Percentiles rank a stretch among this genome's conserved stretches.
phyloP scores from a whole-genome alignment of 441 rosid species.

The Adansonia madagascariensis region DNA sequence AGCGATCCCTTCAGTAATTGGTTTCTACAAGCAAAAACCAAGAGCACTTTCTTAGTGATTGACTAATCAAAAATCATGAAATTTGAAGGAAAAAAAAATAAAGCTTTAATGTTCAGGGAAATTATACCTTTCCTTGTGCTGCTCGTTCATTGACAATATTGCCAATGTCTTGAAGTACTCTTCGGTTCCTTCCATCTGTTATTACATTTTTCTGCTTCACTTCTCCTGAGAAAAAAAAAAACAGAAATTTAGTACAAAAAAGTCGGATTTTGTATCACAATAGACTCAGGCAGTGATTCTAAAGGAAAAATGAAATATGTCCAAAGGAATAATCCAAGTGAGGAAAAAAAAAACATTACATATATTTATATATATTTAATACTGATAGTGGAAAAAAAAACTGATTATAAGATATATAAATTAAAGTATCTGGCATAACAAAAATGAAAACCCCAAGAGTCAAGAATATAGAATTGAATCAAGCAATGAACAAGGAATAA shows the following conservation, averaged over 20 bases:
- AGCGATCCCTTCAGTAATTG: constrained; percentile 26
- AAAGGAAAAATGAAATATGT: neutral
- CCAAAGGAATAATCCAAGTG: neutral
- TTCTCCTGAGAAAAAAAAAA: constrained; percentile 37
- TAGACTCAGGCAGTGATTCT: neutral
- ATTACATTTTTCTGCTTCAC: constrained; percentile 46
- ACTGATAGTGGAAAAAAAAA: neutral
- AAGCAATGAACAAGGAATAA: neutral
- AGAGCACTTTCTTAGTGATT: neutral
- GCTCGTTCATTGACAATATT: constrained; percentile 45
- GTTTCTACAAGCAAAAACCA: constrained; percentile 35
- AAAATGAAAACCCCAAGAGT: neutral
- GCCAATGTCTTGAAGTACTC: constrained; percentile 61
- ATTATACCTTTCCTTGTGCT: constrained; percentile 36
- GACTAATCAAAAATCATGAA: neutral
- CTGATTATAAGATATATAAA: neutral
- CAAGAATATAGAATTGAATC: neutral
- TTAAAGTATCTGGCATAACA: neutral
- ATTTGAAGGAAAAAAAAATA: neutral
- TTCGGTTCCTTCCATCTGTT: constrained; percentile 46
- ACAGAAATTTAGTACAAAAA: neutral
- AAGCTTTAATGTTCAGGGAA: neutral
- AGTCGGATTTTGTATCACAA: neutral
- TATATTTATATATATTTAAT: neutral
- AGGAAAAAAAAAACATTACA: too few species aligned